Evolutionary conservation across 371 early-diverging fungal genomes (phyloP), one percentile per base, ranked within the genome.

Genomic region (Mortierella sp.): DNA sequence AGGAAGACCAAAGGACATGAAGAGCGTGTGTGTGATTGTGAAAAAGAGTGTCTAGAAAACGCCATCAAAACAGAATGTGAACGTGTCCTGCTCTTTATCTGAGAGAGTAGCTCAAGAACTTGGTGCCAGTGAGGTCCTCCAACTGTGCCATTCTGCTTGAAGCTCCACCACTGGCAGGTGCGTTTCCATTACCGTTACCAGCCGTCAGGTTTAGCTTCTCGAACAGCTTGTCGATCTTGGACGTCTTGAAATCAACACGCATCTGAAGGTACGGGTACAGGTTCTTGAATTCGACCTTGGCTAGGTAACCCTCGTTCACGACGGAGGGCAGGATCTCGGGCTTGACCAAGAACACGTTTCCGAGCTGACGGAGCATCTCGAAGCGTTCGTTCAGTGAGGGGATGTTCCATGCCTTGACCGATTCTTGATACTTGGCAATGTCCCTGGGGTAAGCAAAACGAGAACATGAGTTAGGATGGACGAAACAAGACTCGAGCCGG

Each of bases 341-440:
- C 80, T 94, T 95, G 24, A 97, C 98, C 56, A 97, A 88, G 83
- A 96, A 98, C 16, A 99, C 92, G 75, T 97, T 97, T 77, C 96
- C 97, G 18, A 99, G 88, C 76, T 98, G 97, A 76, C 96, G 95
- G n/a, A 99, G 88, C 91, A 97, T 93, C 73, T 96, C 95, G 88
- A 98, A 98, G 46, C 96, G 92, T 76, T 97, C 97, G 75, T 93
- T 93, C 24, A 99, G 87, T 21, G 88, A 85, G 14, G 95, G 91
- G 54, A 97, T 89, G 75, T 94, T 94, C 90, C 97, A 98, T 54
- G 88, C 86, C 58, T 91, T 84, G 54, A 99, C 93, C 0, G 93
- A 88, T 85, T 98, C 97, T 87, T 96, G 97, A 85, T 98, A 99
- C 88, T 94, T 96, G 24, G 97, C 94, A 70, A 98, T 93, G 85